Percentiles rank a stretch among this genome's conserved stretches.
These are phyloP conservation scores for Pleurotus djamor DNA, from an alignment of 768 basidiomycete species.

Conservation along the genomic window DNA sequence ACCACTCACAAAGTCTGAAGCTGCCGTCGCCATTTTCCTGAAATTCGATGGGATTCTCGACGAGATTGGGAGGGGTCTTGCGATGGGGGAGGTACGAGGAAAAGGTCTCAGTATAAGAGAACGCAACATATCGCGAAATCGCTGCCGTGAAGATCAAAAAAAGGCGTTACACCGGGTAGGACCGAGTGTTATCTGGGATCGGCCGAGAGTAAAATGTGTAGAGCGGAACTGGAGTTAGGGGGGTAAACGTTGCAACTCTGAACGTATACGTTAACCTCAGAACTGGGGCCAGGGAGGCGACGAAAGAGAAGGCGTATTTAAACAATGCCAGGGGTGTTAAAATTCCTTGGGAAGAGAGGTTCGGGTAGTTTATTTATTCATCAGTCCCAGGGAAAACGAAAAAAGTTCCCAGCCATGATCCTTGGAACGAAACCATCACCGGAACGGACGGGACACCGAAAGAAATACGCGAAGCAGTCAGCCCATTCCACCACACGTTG, in stretches of 20 bases:
- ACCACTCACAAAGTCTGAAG: constrained; percentile 10
- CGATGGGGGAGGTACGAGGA: constrained; percentile 1
- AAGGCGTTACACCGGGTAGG: constrained; percentile 7
- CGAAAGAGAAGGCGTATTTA: not conserved
- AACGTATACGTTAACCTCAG: not conserved
- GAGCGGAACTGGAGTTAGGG: not conserved
- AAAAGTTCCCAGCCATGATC: not conserved
- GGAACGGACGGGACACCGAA: not conserved
- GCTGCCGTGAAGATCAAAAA: constrained; percentile 5
- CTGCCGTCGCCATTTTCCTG: constrained; percentile 9
- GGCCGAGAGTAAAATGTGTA: not conserved
- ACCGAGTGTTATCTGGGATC: constrained; percentile 6
- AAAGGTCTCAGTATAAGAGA: constrained; percentile 5
- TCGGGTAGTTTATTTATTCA: not conserved
- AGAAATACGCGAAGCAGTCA: no score
- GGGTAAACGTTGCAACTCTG: not conserved
- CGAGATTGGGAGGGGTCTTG: not conserved
- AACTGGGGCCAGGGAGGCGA: not conserved
- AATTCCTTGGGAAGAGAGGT: not conserved
- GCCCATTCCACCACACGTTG: no score
- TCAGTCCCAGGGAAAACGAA: not conserved
- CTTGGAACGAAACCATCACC: not conserved
- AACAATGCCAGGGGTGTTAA: not conserved
- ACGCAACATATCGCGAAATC: constrained; percentile 7
- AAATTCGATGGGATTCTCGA: not conserved